A percentile compares a stretch with the other conserved stretches of the same genome.
phyloP scores from a whole-genome alignment of 768 basidiomycete species.

The Sarcomyxa edulis region DNA sequence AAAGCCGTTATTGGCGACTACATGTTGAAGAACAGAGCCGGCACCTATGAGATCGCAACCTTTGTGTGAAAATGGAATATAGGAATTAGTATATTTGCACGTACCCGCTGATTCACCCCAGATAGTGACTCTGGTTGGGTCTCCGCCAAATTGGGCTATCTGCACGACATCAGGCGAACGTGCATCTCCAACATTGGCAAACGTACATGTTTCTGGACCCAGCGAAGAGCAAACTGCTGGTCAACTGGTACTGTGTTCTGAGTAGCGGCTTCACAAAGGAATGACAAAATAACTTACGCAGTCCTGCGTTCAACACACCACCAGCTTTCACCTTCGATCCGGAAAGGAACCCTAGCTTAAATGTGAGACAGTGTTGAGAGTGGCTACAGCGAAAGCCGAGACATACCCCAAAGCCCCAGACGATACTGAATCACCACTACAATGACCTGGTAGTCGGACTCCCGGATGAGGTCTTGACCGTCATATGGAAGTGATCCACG shows the following conservation, averaged over 20 bases:
- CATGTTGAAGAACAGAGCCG: constrained; percentile 25
- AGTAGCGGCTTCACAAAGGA: background rate
- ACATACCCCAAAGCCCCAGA: constrained; percentile 6
- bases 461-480: background rate
- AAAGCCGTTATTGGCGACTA: constrained; percentile 24
- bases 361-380: constrained; percentile 1
- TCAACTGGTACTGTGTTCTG: constrained; percentile 20
- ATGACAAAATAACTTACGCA: background rate
- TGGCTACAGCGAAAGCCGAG: background rate
- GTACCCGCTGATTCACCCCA: no score
- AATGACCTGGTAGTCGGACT: background rate
- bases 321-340: constrained; percentile 7
- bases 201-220: constrained; percentile 28
- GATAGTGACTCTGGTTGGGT: constrained; percentile 21
- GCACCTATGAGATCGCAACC: constrained; percentile 18
- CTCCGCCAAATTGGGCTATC: constrained; percentile 22
- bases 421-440: constrained; percentile 6
- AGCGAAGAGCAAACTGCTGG: constrained; percentile 26
- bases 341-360: constrained; percentile 2
- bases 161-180: constrained; percentile 7
- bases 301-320: constrained; percentile 2
- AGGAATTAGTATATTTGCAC: background rate
- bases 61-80: background rate
- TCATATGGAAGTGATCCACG: no score
- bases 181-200: background rate